Percentiles rank a stretch among this genome's conserved stretches.
These are phyloP conservation scores for Thraustochytrium striatum DNA, from an alignment of 352 stramenopile species.

Conservation along the genomic window DNA sequence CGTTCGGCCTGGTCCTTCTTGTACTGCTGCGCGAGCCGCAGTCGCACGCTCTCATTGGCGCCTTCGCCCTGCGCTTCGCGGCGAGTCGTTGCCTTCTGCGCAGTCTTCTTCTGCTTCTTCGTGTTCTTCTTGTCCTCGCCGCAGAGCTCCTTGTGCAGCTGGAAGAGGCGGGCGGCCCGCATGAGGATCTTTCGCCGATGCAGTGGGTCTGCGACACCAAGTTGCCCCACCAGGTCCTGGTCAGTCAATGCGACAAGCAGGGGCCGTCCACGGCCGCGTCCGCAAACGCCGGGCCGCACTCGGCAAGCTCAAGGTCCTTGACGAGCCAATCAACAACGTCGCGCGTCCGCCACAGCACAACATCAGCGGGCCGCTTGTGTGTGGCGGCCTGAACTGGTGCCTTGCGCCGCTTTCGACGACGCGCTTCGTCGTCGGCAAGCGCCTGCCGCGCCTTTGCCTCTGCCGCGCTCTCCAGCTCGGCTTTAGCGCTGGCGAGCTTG, in stretches of 20 bases:
- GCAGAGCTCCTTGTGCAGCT: constrained; percentile 17
- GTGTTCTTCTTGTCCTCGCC: background rate
- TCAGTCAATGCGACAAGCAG: constrained; percentile 10
- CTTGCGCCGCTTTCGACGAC: background rate
- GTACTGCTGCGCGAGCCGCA: background rate
- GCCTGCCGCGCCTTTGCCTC: too few species aligned
- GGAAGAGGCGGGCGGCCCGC: constrained; percentile 13
- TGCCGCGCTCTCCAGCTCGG: background rate
- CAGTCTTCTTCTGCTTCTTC: background rate
- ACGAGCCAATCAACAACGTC: constrained; percentile 40
- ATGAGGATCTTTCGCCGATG: constrained; percentile 33
- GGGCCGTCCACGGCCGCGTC: constrained; percentile 35
- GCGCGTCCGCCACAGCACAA: constrained; percentile 33
- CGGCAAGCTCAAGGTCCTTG: constrained; percentile 25
- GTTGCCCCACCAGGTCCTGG: constrained; percentile 6
- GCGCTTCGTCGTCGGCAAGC: background rate
- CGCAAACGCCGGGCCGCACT: background rate
- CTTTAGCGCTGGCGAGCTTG: background rate
- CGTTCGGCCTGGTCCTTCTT: background rate
- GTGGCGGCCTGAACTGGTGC: background rate
- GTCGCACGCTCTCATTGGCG: background rate
- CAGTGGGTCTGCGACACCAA: background rate
- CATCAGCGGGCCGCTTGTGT: constrained; percentile 13
- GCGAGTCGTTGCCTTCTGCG: background rate
- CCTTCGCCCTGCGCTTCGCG: background rate